phyloP scores from a whole-genome alignment of 2,329 filamentous ascomycete genomes.

The Colletotrichum camelliae region DNA sequence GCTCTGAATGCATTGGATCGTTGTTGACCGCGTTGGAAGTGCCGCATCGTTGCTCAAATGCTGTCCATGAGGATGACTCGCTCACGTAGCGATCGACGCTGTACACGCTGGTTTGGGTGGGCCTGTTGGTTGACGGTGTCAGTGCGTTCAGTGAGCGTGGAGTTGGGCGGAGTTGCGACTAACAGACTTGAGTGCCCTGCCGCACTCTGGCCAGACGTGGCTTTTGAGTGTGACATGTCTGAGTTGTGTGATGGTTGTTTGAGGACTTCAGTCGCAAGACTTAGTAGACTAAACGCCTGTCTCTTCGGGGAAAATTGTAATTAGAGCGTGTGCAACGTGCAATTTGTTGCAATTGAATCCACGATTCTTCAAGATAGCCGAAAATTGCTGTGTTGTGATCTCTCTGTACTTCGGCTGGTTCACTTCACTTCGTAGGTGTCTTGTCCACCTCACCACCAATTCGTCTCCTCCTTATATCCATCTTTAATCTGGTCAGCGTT shows the following conservation, averaged over 20 bases:
- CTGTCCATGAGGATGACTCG: conserved; percentile 8
- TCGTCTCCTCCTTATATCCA: neutral
- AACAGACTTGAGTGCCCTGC: neutral
- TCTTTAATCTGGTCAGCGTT: neutral
- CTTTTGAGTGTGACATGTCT: neutral
- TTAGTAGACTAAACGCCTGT: neutral
- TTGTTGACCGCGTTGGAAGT: neutral
- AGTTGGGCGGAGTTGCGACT: neutral
- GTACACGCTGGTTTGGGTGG: neutral
- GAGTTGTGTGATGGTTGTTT: neutral
- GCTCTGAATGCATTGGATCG: neutral
- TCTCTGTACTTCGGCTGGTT: neutral
- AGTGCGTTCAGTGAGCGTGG: neutral
- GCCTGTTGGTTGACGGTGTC: neutral
- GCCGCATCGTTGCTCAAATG: neutral
- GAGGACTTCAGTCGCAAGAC: neutral
- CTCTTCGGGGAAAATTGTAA: neutral
- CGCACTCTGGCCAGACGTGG: neutral
- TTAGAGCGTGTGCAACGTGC: neutral
- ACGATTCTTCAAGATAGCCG: neutral
- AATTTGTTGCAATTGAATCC: neutral
- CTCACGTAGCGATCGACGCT: conserved; percentile 12
- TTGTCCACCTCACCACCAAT: neutral
- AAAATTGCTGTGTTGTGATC: rapidly evolving
- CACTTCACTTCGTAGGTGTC: neutral